Base-by-base conservation (phyloP, 2,329 filamentous ascomycete genomes). In the Claviceps pusilla region DNA sequence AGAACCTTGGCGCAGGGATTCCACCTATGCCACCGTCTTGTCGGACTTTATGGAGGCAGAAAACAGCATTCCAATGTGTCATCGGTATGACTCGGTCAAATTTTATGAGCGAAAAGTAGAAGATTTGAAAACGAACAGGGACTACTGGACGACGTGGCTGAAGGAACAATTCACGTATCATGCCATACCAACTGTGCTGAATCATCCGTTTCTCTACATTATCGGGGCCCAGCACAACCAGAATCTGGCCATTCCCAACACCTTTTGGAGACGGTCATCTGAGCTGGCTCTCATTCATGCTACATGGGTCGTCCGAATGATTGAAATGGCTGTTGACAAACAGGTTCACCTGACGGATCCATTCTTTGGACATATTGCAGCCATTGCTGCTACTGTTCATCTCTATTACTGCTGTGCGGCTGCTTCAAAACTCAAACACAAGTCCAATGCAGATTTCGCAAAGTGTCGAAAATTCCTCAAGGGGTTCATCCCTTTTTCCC, bases 131-230 rank as follows among this genome's bases (percentile, higher is more conserved):
- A 57, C 65, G 11, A 72, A 74, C 52, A 66, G 71, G 3, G 69
- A 71, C 53, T 77, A 77, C 59, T 78, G 74, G 73, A 69, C 69
- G 0, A 71, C 75, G 0, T 78, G 75, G 75, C 60, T 78, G 19
- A 76, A 75, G 59, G 66, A 76, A 51, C 75, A 78, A 57, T 76
- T 78, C 58, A 76, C 71, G 1, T 78, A 77, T 60, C 75, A 78
- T 51, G 69, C 69, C 12, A 76, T 77, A 50, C 68, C 71, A 11
- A 75, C 73, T 0, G 72, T 77, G 2, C 61, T 78, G 41, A 77
- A 78, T 58, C 75, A 78, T 54, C 75, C 75, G 0, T 77, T 78
- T 56, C 66, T 78, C 7, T 77, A 77, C 60, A 76, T 76, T 14
- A 68, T 76, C 12, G 73, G 73, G 3, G 73, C 75, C 0, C 74